phyloP scores from a whole-genome alignment of 1,139 yeast species.

The Taphrina confusa region DNA sequence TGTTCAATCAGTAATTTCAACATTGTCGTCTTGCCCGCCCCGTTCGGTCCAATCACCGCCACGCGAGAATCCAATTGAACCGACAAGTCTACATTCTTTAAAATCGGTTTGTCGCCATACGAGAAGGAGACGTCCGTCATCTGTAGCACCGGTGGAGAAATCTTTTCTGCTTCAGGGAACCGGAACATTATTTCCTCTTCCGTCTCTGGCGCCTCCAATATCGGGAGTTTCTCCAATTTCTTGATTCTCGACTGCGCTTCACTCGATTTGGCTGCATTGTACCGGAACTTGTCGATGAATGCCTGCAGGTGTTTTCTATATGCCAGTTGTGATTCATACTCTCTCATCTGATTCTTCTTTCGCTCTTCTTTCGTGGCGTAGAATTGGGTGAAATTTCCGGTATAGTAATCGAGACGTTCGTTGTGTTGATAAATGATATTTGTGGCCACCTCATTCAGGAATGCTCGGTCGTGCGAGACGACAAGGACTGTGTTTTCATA shows the following conservation, averaged over 20 bases:
- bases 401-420: slow-evolving; percentile 90
- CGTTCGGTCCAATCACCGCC: slow-evolving; percentile 97
- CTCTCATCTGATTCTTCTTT: slow-evolving; percentile 86
- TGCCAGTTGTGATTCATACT: slow-evolving; percentile 96
- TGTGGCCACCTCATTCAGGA: slow-evolving; percentile 95
- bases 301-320: slow-evolving; percentile 86
- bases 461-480: slow-evolving; percentile 96
- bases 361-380: slow-evolving; percentile 94
- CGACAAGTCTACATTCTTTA: slow-evolving; percentile 79
- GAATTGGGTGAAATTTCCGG: slow-evolving; percentile 92
- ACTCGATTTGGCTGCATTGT: slow-evolving; percentile 94
- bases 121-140: slow-evolving; percentile 85
- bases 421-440: slow-evolving; percentile 97
- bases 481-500: slow-evolving; percentile 91
- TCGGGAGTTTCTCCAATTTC: slow-evolving; percentile 89
- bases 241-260: slow-evolving; percentile 98
- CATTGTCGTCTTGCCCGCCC: slow-evolving; percentile 97
- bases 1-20: slow-evolving; percentile 81
- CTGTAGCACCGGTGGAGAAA: slow-evolving; percentile 93
- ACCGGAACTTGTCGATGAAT: slow-evolving; percentile 92
- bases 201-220: slow-evolving; percentile 91
- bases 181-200: slow-evolving; percentile 81
- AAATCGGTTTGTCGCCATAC: slow-evolving; percentile 59
- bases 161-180: slow-evolving; percentile 91
- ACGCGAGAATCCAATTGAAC: slow-evolving; percentile 92